Base-by-base conservation (phyloP, 2,329 filamentous ascomycete species). In the Monilinia fructicola region DNA sequence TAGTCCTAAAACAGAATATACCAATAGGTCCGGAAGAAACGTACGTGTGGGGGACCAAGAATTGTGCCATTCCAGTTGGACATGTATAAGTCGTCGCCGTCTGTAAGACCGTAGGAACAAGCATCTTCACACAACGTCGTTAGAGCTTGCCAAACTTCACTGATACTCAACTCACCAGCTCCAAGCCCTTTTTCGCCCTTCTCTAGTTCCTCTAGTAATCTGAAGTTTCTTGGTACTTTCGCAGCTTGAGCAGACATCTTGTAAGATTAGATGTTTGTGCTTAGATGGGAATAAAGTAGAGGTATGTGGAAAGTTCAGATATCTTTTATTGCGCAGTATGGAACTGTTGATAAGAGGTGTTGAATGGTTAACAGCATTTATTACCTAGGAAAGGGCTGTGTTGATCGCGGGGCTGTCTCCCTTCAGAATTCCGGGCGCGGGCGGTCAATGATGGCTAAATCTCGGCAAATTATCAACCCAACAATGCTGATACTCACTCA, bases 11-110 rank as follows among this genome's bases (percentile, higher is more conserved):
- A 35, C 58, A 61, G 44, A 12, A 52, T n/a, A 12, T 55, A 26
- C 14, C 58, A 21, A 50, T 55, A 42, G n/a, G 23, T 23, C 48
- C 23, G 35, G 31, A 46, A 64, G 50, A 48, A 44, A 81, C 91
- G 76, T 84, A 97, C 95, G 79, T 98, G 93, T 78, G 95, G 94
- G 73, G 95, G 95, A 1, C 95, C 95, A 60, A 97, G 88, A 72
- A 99, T 98, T 21, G 95, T 99, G 75, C 94, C 95, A 76, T 96
- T 97, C 95, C 95, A 99, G 83, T 97, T 93, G 71, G 91, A 94
- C 93, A 99, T 97, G 79, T 95, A 87, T 71, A 97, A 86, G 76
- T 99, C 95, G 77, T 97, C 93, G 58, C 91, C 89, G 78, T 98
- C 93, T 71, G 94, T 92, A 66, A 99, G 86, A 74, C 95, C 95